Evolutionary conservation across 805 yeast genomes (phyloP), one percentile per base, ranked within the genome.

Genomic region (Zygotorulaspora florentina): DNA sequence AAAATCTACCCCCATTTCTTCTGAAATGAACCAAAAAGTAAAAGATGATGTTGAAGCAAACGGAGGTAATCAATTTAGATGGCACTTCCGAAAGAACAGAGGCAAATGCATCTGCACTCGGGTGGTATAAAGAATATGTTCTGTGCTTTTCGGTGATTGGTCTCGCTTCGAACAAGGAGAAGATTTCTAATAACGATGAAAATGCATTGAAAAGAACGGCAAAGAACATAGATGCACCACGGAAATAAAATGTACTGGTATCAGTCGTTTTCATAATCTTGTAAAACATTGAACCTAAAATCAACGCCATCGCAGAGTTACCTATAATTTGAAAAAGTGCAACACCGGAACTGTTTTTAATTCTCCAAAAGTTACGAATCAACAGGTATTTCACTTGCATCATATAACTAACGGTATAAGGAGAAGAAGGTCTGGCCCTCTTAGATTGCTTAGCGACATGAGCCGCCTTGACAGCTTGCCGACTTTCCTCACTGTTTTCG

Each of bases 181-280:
- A 68, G 47, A 81, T 72, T 63, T 81, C 87, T 56, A 80, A 67
- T 48, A 81, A 59, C 13, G 83, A 79, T 13, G 81, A 69, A 56
- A 81, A 77, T 11, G 85, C 80, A 59, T 80, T 80, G 64, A 79
- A 81, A 57, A 81, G 68, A 38, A 78, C 72, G 17, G 84, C 81
- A 61, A 82, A 82, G 66, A 85, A 85, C 72, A 85, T 68, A 38
- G 82, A 74, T 35, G 87, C 79, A 55, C 81, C 75, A 58, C 88
- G 69, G 55, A 66, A 70, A 59, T 73, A 79, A 52, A 81, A 75
- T 2, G 79, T 72, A 0, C 56, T 63, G 0, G 85, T 75, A 23
- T 59, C 60, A 13, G 59, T 50, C 8, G 52, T 39, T 25, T 46
- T 41, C 50, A 59, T 62, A 51, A 78, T 56, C 53, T 80, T 77